phyloP scores from a whole-genome alignment of 305 asterid genomes.

The Fraxinus xanthoxyloides region DNA sequence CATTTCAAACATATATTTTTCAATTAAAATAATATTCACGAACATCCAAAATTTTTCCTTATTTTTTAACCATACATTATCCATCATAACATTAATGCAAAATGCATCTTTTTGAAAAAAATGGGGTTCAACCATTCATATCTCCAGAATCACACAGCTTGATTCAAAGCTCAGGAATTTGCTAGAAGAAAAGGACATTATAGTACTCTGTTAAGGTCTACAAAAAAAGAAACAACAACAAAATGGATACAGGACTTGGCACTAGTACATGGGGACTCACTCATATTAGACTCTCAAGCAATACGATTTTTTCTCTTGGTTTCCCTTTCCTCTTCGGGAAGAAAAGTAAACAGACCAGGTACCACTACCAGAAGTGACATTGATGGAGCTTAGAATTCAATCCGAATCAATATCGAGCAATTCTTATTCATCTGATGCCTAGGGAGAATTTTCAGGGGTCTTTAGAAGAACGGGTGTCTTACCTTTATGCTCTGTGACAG shows the following conservation, averaged over 20 bases:
- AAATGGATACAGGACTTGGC: not conserved
- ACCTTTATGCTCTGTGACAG: conserved; percentile 54
- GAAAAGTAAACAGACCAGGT: not conserved
- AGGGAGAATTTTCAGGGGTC: conserved; percentile 86
- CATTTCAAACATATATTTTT: no score
- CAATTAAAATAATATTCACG: no score
- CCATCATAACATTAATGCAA: no score
- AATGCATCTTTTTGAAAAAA: no score
- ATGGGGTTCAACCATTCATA: not conserved
- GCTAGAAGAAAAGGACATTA: not conserved
- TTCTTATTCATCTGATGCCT: conserved; percentile 46
- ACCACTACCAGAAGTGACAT: not conserved
- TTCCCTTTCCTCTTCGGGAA: not conserved
- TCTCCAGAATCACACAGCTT: not conserved
- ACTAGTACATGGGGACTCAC: not conserved
- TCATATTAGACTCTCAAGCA: not conserved
- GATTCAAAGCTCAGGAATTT: not conserved
- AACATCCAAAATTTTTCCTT: no score
- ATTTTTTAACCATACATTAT: no score
- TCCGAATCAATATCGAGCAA: not conserved
- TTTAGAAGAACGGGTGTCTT: conserved; percentile 30
- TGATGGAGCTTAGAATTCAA: not conserved
- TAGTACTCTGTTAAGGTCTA: conserved; percentile 5
- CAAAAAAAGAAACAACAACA: conserved; percentile 10
- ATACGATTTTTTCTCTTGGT: not conserved